Conservation (phyloP, 768 basidiomycete species). For the Coprinopsis marcescibilis region DNA sequence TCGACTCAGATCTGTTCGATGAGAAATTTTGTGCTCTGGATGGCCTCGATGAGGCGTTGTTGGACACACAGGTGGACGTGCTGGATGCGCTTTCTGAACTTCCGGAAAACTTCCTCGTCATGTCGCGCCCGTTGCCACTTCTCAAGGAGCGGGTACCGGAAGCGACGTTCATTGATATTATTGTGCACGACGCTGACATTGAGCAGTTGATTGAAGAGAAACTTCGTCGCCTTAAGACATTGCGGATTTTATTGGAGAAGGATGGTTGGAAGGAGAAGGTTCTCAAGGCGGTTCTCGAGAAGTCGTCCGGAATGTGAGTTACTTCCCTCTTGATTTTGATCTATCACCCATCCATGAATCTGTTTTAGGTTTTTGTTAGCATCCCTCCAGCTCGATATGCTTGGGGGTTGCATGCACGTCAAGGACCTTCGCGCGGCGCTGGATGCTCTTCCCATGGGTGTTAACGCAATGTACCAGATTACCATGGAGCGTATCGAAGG, state of each 20-base stretch:
- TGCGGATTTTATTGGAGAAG: neutral
- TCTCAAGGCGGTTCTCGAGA: too few species aligned
- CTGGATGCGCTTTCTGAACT: neutral
- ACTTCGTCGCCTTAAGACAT: neutral
- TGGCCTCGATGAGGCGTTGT: neutral
- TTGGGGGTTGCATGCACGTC: neutral
- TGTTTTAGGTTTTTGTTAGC: neutral
- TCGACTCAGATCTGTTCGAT: too few species aligned
- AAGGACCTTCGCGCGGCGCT: neutral
- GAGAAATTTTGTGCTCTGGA: too few species aligned
- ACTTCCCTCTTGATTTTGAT: neutral
- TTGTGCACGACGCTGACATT: neutral
- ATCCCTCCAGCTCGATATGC: neutral
- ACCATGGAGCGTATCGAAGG: neutral
- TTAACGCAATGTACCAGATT: neutral
- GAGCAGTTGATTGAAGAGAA: neutral
- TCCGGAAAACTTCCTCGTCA: neutral
- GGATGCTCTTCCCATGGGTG: neutral
- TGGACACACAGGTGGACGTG: neutral
- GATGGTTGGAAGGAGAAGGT: too few species aligned
- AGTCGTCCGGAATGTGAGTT: neutral
- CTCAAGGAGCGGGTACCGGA: neutral
- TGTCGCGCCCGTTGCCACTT: neutral
- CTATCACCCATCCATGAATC: neutral
- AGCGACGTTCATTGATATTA: neutral